Evolutionary conservation across 1,139 yeast species (phyloP), one percentile per base, ranked within the genome.

Genomic region (Yamadazyma atmosphaerica): DNA sequence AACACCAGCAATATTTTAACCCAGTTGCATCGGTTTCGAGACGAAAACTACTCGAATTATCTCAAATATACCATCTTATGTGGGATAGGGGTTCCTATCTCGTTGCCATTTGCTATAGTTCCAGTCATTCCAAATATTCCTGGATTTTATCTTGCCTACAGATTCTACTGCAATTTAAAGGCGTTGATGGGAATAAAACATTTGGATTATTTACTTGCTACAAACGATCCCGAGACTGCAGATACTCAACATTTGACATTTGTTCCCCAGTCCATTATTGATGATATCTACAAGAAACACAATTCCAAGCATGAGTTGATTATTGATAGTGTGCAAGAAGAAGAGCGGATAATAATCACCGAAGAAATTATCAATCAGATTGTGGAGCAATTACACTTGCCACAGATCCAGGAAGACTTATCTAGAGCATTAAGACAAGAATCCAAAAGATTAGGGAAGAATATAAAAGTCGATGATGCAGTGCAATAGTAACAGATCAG

Each of bases 121-220:
- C 98, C 98, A 0, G 72, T 90, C n/a, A 59, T 90, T 1, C 98
- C 98, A 14, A 92, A 92, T 51, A 77, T 92, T n/a, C 98, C 98
- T 0, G 97, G 97, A 0, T 84, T 92, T 52, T 92, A 89, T 55
- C 61, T 90, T 33, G 71, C 86, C 4, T 92, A 85, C 60, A 72
- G 98, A 47, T 72, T 86, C 14, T 92, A 88, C 64, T 87, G 96
- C 54, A 87, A 90, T 58, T 71, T 81, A 54, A 86, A 85, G 54
- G 96, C 96, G 1, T 68, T 77, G 42, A 60, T 77, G 38, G 97
- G 97, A 0, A 86, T 88, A 7, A 68, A 73, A 47, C 95, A 87
- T 54, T 62, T 88, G 48, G 61, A 68, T 31, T 77, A 76, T 49
- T 62, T 84, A 44, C 59, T 79, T 29, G 40, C 60, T 39, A 47